Evolutionary conservation across 2,329 filamentous ascomycete species (phyloP), one percentile per base, ranked within the genome.

Genomic region (Diaporthe ampelina): DNA sequence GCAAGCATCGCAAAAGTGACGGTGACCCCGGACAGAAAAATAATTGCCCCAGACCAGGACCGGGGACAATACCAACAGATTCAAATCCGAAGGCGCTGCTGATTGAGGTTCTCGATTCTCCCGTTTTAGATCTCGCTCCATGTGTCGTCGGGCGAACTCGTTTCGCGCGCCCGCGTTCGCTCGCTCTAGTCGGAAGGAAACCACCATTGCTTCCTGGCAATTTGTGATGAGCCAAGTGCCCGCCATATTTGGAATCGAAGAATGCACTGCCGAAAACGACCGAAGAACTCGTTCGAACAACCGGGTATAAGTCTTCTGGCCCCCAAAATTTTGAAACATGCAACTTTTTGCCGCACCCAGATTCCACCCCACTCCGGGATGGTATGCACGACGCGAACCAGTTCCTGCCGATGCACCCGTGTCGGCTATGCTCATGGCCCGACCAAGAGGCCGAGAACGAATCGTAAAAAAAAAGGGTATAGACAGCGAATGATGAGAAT

Each of bases 401-500:
- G 48, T 58, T 56, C 26, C 43, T 54, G 56, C 58, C 71, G 67
- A 58, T 70, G 59, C 71, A 58, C 74, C 70, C 45, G 67, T 73
- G 37, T 70, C 58, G 71, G 74, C 71, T 70, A 75, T 75, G 65
- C 67, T 48, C 54, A 61, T 59, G 58, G 52, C 58, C 57, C 54
- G 50, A 61, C 54, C 57, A 35, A 61, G 68, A 29, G 26, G 37
- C 19, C 32, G 24, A 69, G 65, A 58, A 57, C 35, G 40, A 59
- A 58, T 65, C 26, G 48, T 50, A 58, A 11, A 37, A 11, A 37
- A 68, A 54, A 48, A 59, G 45, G 54, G 67, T 74, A 59, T 74
- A 68, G 67, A 71, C 75, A 79, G 75, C 76, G 78, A 78, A 76
- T 73, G 78, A 29, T 78, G 74, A 76, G 74, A 78, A 80, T 77